Evolutionary conservation across 2,329 filamentous ascomycete species (phyloP).

Genomic region (Cladosporium colombiae): DNA sequence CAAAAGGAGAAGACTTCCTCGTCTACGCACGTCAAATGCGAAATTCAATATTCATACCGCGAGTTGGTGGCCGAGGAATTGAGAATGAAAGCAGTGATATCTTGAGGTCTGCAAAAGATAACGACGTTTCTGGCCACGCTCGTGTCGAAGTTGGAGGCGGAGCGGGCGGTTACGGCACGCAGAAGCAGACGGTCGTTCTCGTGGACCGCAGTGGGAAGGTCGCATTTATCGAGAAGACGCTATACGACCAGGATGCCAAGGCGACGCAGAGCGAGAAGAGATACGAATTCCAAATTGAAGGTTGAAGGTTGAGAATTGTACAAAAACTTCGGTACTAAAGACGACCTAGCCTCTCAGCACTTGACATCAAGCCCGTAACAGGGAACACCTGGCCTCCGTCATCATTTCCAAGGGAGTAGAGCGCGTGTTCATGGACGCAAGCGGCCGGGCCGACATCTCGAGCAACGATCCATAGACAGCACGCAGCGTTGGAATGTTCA

Average conservation of each 20-base stretch:
- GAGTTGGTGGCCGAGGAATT: constrained; percentile 52
- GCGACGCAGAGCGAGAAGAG: constrained; percentile 51
- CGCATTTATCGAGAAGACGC: constrained; percentile 63
- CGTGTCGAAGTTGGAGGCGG: constrained; percentile 28
- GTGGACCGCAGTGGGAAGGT: constrained; percentile 57
- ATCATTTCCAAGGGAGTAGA: background rate
- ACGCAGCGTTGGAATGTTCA: background rate
- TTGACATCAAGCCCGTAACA: background rate
- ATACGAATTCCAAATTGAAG: constrained; percentile 53
- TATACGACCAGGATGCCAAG: constrained; percentile 57
- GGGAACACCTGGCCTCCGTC: background rate
- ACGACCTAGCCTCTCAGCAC: background rate
- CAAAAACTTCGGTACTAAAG: background rate
- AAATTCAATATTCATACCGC: constrained; percentile 62
- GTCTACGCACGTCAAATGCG: constrained; percentile 58
- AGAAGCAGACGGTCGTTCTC: constrained; percentile 64
- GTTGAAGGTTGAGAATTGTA: constrained; percentile 42
- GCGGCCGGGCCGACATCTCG: background rate
- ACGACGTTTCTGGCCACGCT: constrained; percentile 20
- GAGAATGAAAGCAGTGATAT: constrained; percentile 42
- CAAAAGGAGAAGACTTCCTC: constrained; percentile 53
- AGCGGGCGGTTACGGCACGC: constrained; percentile 60
- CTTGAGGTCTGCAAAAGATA: constrained; percentile 40
- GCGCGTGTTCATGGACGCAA: background rate
- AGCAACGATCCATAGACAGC: background rate